phyloP scores from a whole-genome alignment of 2,329 filamentous ascomycete genomes.

The Verticillium nubilum region DNA sequence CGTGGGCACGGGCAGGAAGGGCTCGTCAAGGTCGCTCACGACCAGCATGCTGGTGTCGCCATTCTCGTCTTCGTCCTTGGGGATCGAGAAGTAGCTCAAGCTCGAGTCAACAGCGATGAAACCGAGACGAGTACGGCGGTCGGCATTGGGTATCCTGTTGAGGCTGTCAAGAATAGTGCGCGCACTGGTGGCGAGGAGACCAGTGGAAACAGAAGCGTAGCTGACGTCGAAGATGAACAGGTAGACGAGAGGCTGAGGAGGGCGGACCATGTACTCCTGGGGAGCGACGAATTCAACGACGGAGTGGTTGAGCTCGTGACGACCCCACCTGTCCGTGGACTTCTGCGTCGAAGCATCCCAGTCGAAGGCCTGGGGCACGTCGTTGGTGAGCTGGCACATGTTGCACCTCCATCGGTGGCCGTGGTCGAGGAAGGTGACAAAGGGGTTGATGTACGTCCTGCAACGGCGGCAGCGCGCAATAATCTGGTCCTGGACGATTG shows the following conservation, averaged over 20 bases:
- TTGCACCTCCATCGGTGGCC: constrained; percentile 98
- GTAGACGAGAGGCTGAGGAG: constrained; percentile 91
- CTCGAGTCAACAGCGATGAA: constrained; percentile 95
- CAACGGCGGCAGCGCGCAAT: constrained; percentile 95
- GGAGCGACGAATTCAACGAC: constrained; percentile 97
- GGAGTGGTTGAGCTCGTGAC: constrained; percentile 90
- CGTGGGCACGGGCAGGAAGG: constrained; percentile 88
- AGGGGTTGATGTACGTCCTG: constrained; percentile 96
- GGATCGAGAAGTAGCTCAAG: constrained; percentile 93
- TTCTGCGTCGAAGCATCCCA: constrained; percentile 94
- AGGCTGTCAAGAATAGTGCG: constrained; percentile 92
- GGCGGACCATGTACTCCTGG: constrained; percentile 98
- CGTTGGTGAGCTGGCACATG: constrained; percentile 98
- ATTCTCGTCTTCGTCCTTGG: constrained; percentile 79
- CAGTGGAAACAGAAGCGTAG: constrained; percentile 82
- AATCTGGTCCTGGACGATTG: constrained; percentile 91
- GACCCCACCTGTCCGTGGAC: constrained; percentile 84
- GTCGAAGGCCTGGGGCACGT: constrained; percentile 98
- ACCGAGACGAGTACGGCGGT: constrained; percentile 83
- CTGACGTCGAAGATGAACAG: constrained; percentile 94
- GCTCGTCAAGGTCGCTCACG: constrained; percentile 91
- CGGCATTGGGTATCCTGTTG: constrained; percentile 96
- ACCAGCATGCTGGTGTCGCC: constrained; percentile 88
- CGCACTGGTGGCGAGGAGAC: constrained; percentile 85
- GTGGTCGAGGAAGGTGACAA: constrained; percentile 92